These are phyloP conservation scores for Kwoniella shivajii DNA, from an alignment of 1,284 basidiomycete genomes.

Conservation along the genomic window DNA sequence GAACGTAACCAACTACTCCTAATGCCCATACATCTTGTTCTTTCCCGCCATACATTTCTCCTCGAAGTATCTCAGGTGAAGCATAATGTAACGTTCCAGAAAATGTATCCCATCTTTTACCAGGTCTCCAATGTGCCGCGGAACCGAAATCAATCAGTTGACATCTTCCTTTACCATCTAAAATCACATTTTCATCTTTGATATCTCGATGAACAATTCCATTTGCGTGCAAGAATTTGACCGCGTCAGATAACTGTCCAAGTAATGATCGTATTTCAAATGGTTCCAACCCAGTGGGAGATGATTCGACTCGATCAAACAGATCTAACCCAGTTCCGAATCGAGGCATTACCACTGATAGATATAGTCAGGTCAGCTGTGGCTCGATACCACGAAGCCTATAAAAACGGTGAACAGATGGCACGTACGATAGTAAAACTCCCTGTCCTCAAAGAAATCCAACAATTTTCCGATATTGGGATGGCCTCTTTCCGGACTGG, in stretches of 20 bases:
- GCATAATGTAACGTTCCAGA: slow-evolving; percentile 85
- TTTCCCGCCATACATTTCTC: slow-evolving; percentile 91
- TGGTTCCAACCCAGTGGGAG: slow-evolving; percentile 80
- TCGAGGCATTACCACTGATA: slow-evolving; percentile 57
- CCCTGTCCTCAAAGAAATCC: slow-evolving; percentile 96
- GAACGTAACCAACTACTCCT: slow-evolving; percentile 95
- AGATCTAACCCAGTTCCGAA: slow-evolving; percentile 68
- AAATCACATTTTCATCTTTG: slow-evolving; percentile 93
- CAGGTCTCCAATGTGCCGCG: slow-evolving; percentile 68
- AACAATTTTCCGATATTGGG: slow-evolving; percentile 76
- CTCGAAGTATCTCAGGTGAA: slow-evolving; percentile 92
- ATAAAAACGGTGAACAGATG: background rate
- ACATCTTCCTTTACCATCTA: slow-evolving; percentile 62
- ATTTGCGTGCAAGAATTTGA: slow-evolving; percentile 85
- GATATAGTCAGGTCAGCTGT: background rate
- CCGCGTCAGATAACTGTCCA: slow-evolving; percentile 90
- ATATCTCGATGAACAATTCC: slow-evolving; percentile 97
- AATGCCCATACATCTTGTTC: slow-evolving; percentile 99
- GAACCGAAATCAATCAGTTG: slow-evolving; percentile 93
- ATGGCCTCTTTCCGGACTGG: slow-evolving; percentile 47
- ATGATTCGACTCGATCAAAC: slow-evolving; percentile 91
- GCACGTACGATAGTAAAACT: slow-evolving; percentile 85
- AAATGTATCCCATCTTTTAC: slow-evolving; percentile 94
- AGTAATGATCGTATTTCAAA: slow-evolving; percentile 79
- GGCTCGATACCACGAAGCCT: background rate